Conservation (phyloP, 768 basidiomycete genomes). For the Boletus insuetus region DNA sequence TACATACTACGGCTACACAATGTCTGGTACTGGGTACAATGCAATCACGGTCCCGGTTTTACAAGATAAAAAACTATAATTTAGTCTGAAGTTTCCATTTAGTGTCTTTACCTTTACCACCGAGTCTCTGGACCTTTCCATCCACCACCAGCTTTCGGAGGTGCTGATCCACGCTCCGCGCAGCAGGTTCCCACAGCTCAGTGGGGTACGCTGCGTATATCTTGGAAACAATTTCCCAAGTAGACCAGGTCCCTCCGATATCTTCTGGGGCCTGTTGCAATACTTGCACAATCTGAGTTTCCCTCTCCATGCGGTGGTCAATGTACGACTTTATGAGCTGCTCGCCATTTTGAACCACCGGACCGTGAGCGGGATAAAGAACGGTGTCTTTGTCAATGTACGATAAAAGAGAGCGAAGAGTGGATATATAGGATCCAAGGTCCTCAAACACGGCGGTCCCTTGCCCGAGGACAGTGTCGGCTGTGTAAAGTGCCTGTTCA, state of each 20-base stretch:
- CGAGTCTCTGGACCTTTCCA: constrained; percentile 47
- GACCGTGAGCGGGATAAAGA: constrained; percentile 91
- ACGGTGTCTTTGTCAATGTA: constrained; percentile 40
- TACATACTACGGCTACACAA: constrained; percentile 15
- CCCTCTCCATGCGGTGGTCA: constrained; percentile 75
- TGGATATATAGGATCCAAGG: constrained; percentile 64
- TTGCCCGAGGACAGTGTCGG: constrained; percentile 87
- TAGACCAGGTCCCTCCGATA: constrained; percentile 44
- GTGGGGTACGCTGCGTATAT: constrained; percentile 76
- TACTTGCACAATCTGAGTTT: constrained; percentile 66
- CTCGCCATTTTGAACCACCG: constrained; percentile 63
- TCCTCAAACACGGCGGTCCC: constrained; percentile 90
- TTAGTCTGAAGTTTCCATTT: constrained; percentile 41
- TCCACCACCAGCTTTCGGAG: constrained; percentile 71
- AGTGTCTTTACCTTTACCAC: constrained; percentile 51
- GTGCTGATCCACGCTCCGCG: constrained; percentile 67
- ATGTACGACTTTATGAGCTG: constrained; percentile 70
- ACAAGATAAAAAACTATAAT: background rate
- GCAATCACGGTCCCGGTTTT: background rate
- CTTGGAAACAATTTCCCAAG: constrained; percentile 58
- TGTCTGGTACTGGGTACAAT: background rate
- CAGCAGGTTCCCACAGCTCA: constrained; percentile 68
- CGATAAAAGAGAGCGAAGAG: constrained; percentile 56
- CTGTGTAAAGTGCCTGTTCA: constrained; percentile 81
- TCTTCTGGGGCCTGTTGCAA: constrained; percentile 36